Base-by-base conservation (phyloP, 2,329 filamentous ascomycete species). In the Aureobasidium vineae region DNA sequence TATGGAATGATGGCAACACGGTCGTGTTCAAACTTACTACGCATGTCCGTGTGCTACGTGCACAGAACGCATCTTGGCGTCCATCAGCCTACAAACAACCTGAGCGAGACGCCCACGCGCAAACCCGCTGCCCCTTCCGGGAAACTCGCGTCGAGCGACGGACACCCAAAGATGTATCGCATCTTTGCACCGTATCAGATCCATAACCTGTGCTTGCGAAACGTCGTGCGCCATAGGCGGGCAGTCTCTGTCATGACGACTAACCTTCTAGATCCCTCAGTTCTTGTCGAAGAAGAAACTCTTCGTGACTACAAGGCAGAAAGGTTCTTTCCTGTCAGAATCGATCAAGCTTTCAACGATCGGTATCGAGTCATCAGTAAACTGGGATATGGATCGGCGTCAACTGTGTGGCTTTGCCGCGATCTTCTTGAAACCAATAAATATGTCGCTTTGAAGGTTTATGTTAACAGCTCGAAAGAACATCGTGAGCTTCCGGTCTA, bases 391-490 rank as follows among this genome's bases (percentile, higher is more conserved):
- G 79, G 79, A 10, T 72, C 72, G 6, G 71, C 69, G 49, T 80
- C 79, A 7, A 81, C 79, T 0, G 76, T 79, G 5, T 82, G 80
- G 79, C 74, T 82, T 0, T 76, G 75, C 52, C 75, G 70, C 33
- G 77, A 80, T 72, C 72, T 79, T 61, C 8, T 65, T 67, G 57
- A 68, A 68, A 52, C 59, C 71, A 21, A 70, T 4, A 68, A 69
- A 19, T 77, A 74, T 56, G 73, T 73, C 68, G 72, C 70, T 2
- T 36, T 79, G 5, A 79, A 79, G 57, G 71, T 79, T 0, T 75
- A 77, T 63, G 70, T 74, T 50, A 74, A 73, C 26, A 72, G 68
- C 11, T 69, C 73, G 0, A 71, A 70, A 52, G 64, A 69, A 0
- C 74, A 74, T 50, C 72, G 74, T 3, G 77, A 78, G 66, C 67